Evolutionary conservation across 2,329 filamentous ascomycete genomes (phyloP).

Genomic region (Coniochaeta prunicola): DNA sequence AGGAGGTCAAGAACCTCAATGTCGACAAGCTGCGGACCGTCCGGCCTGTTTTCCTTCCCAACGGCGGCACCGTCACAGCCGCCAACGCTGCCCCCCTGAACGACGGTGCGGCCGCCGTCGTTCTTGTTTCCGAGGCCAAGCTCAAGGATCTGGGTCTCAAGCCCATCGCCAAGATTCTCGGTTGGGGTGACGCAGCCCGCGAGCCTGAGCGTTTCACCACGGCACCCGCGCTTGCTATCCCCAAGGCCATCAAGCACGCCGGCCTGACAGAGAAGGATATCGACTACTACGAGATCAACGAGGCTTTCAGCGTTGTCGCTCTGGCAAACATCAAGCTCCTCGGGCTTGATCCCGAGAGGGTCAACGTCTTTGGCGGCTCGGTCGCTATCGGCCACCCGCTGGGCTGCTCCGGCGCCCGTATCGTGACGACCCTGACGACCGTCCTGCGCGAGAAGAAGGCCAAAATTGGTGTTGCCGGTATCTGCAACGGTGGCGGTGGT

Average conservation of each 20-base stretch:
- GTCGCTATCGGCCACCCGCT: slow-evolving; percentile 95
- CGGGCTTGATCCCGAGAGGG: slow-evolving; percentile 69
- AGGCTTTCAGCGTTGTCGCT: slow-evolving; percentile 95
- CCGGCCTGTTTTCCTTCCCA: slow-evolving; percentile 74
- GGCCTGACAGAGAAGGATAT: slow-evolving; percentile 69
- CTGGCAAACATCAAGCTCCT: slow-evolving; percentile 95
- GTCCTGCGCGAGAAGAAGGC: slow-evolving; percentile 86
- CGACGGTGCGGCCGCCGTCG: slow-evolving; percentile 85
- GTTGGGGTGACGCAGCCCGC: slow-evolving; percentile 92
- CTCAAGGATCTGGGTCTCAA: slow-evolving; percentile 86
- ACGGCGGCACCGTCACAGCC: slow-evolving; percentile 83
- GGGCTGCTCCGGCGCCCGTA: slow-evolving; percentile 87
- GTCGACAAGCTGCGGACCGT: slow-evolving; percentile 76
- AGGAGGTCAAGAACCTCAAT: slow-evolving; percentile 94
- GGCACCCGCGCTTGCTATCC: slow-evolving; percentile 85
- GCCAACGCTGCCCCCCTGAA: slow-evolving; percentile 96
- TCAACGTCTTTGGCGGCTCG: slow-evolving; percentile 92
- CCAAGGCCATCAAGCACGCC: slow-evolving; percentile 95
- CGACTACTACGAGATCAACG: slow-evolving; percentile 98
- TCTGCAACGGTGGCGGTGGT: slow-evolving; percentile 97
- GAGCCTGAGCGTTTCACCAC: slow-evolving; percentile 94
- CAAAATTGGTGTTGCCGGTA: slow-evolving; percentile 89
- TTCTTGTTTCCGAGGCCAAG: slow-evolving; percentile 90
- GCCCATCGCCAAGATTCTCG: slow-evolving; percentile 91
- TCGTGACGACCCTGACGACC: slow-evolving; percentile 80